Conservation (phyloP, 2,329 filamentous ascomycete genomes). For the Orbilia blumenaviensis region DNA sequence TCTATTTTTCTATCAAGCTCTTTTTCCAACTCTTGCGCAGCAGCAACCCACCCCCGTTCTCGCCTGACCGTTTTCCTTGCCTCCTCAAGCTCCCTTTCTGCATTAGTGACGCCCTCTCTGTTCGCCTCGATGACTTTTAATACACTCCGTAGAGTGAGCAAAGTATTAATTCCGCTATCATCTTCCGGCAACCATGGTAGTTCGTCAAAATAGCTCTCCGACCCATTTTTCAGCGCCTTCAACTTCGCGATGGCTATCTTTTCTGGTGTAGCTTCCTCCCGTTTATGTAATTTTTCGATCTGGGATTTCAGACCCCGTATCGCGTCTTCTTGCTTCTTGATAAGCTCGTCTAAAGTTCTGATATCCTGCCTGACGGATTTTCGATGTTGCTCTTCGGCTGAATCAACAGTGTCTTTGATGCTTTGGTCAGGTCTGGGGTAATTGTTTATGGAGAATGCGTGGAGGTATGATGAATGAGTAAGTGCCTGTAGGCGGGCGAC, state of each 20-base stretch:
- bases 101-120: slow-evolving; percentile 25
- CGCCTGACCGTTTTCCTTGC: slow-evolving; percentile 19
- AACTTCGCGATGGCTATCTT: slow-evolving; percentile 28
- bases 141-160: slow-evolving; percentile 29
- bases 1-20: slow-evolving; percentile 27
- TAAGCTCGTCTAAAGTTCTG: slow-evolving; percentile 32
- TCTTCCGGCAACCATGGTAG: slow-evolving; percentile 45
- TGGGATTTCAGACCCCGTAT: slow-evolving; percentile 18
- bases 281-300: slow-evolving; percentile 20
- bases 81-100: slow-evolving; percentile 33
- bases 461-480: slow-evolving; percentile 14
- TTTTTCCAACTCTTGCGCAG: slow-evolving; percentile 38
- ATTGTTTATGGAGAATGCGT: slow-evolving; percentile 34
- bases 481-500: slow-evolving; percentile 42
- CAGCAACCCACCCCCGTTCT: slow-evolving; percentile 37
- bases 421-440: slow-evolving; percentile 32
- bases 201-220: slow-evolving; percentile 26
- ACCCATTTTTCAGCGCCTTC: slow-evolving; percentile 34
- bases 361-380: slow-evolving; percentile 34
- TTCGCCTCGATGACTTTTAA: slow-evolving; percentile 44
- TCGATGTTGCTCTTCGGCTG: slow-evolving; percentile 36
- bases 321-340: slow-evolving; percentile 39
- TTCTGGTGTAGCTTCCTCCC: slow-evolving; percentile 32
- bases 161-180: slow-evolving; percentile 38
- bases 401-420: slow-evolving; percentile 31